Conservation (phyloP, 2,329 filamentous ascomycete genomes). For the Fusarium stilboides region DNA sequence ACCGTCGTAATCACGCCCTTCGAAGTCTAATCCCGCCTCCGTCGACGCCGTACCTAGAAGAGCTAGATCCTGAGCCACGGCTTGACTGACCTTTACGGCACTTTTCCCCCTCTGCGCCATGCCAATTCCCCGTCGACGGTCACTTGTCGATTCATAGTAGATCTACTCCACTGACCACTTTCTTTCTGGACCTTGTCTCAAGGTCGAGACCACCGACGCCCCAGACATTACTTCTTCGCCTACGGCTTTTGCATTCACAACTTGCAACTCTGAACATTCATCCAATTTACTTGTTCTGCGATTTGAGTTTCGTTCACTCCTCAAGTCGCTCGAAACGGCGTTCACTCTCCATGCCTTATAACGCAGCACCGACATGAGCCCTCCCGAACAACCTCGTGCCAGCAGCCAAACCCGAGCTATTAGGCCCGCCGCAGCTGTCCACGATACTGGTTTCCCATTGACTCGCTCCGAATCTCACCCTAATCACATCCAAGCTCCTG, state of each 20-base stretch:
- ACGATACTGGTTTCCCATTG: conserved; percentile 44
- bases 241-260: conserved; percentile 22
- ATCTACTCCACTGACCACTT: conserved; percentile 34
- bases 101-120: conserved; percentile 42
- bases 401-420: conserved; percentile 52
- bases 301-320: conserved; percentile 5
- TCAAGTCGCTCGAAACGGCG: conserved; percentile 24
- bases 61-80: conserved; percentile 40
- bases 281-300: background rate
- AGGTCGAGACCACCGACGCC: conserved; percentile 33
- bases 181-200: conserved; percentile 24
- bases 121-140: conserved; percentile 38
- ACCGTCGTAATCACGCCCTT: conserved; percentile 31
- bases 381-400: conserved; percentile 51
- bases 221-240: conserved; percentile 24
- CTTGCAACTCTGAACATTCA: conserved; percentile 23
- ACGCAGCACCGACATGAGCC: conserved; percentile 53
- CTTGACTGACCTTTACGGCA: conserved; percentile 37
- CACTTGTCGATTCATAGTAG: conserved; percentile 42
- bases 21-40: conserved; percentile 42
- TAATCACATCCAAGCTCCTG: conserved; percentile 34
- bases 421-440: conserved; percentile 41
- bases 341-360: conserved; percentile 47
- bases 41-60: conserved; percentile 43
- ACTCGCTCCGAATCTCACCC: conserved; percentile 32